A percentile compares a stretch with the other conserved stretches of the same genome.
Conservation (phyloP, 305 asterid genomes). For the Stenogyne calaminthoides region DNA sequence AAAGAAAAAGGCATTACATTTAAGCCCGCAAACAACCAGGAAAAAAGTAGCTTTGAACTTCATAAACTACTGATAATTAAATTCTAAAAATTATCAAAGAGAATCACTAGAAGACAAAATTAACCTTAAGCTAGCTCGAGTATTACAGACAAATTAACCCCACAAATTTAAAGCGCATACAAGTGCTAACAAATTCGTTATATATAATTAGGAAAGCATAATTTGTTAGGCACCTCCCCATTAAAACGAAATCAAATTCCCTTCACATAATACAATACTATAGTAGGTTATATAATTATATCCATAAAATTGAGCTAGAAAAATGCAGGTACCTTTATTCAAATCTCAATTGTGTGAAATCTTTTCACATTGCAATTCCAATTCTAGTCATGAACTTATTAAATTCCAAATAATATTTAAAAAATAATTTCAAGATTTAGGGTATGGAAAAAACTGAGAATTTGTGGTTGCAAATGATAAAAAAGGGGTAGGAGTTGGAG, state of each 20-base stretch:
- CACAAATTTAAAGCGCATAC: slow-evolving; percentile 36
- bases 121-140: slow-evolving; percentile 1
- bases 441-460: slow-evolving; percentile 19
- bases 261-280: too few species aligned
- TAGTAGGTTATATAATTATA: neutral
- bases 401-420: neutral
- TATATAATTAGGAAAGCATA: slow-evolving; percentile 39
- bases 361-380: neutral
- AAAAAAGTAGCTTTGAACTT: slow-evolving; percentile 44
- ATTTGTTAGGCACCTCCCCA: slow-evolving; percentile 32
- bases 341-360: neutral
- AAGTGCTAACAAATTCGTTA: slow-evolving; percentile 51
- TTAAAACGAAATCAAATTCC: neutral
- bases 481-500: slow-evolving; percentile 17
- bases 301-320: neutral
- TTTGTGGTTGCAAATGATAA: slow-evolving; percentile 15
- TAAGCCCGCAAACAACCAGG: slow-evolving; percentile 51
- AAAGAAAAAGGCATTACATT: neutral
- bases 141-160: slow-evolving; percentile 1
- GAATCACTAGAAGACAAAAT: slow-evolving; percentile 36
- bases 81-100: slow-evolving; percentile 17
- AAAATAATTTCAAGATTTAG: slow-evolving; percentile 18
- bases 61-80: slow-evolving; percentile 30
- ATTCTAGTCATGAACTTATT: neutral
- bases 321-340: neutral